A percentile compares a stretch with the other conserved stretches of the same genome.
These are phyloP conservation scores for Jimgerdemannia lactiflua DNA, from an alignment of 192 early-diverging fungal species.

Conservation along the genomic window DNA sequence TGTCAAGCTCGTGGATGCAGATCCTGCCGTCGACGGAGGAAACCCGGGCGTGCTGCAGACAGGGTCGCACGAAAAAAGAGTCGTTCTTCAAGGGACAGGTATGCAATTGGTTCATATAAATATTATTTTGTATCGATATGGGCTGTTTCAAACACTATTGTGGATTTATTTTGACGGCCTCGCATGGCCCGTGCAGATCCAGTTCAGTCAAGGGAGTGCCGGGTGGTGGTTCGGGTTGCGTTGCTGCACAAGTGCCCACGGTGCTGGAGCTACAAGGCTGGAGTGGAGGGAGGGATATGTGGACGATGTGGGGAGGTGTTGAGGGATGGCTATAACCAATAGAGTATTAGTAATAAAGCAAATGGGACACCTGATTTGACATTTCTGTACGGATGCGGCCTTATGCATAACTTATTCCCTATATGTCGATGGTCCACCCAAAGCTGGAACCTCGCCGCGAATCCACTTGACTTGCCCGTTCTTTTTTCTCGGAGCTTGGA, in stretches of 20 bases:
- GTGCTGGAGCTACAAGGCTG: conserved; percentile 69
- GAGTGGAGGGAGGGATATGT: conserved; percentile 49
- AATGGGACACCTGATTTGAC: too few species aligned
- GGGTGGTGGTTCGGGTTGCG: conserved; percentile 48
- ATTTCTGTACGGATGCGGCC: too few species aligned
- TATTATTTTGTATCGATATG: neutral
- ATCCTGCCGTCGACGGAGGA: neutral
- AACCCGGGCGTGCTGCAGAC: neutral
- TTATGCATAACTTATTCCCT: too few species aligned
- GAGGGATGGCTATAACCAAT: too few species aligned
- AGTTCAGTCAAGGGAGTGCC: conserved; percentile 19
- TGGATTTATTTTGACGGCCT: conserved; percentile 14
- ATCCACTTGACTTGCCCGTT: too few species aligned
- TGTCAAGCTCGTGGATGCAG: conserved; percentile 23
- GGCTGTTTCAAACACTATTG: conserved; percentile 16
- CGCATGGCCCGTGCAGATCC: conserved; percentile 14
- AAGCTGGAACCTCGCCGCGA: too few species aligned
- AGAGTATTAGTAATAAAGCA: too few species aligned
- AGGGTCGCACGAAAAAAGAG: neutral
- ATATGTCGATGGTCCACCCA: too few species aligned
- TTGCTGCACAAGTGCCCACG: conserved; percentile 71
- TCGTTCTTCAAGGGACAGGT: neutral
- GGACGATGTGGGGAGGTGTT: conserved; percentile 50
- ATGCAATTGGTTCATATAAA: neutral
- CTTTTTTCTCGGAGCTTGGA: too few species aligned